These are phyloP conservation scores for Quaeritorhiza haematococci DNA, from an alignment of 371 early-diverging fungal species.

Conservation along the genomic window DNA sequence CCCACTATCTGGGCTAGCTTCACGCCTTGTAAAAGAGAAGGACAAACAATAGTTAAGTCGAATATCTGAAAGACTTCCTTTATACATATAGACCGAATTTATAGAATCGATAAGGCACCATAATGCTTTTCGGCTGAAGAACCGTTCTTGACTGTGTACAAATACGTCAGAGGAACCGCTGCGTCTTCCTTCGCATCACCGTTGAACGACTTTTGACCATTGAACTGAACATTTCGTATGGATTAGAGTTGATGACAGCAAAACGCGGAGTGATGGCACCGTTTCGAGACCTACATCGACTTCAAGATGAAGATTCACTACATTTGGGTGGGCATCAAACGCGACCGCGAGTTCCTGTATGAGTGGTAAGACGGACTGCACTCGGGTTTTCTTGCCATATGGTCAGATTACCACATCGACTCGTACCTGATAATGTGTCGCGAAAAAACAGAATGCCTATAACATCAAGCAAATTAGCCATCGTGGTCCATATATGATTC, in stretches of 20 bases:
- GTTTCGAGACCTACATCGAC: neutral
- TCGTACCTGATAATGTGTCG: constrained; percentile 67
- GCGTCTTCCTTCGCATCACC: neutral
- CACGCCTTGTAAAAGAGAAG: no score
- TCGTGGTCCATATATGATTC: no score
- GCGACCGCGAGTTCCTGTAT: neutral
- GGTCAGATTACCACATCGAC: no score
- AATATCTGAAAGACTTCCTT: neutral
- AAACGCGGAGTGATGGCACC: neutral
- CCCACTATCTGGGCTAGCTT: neutral
- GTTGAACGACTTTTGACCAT: neutral
- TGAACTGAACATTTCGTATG: neutral
- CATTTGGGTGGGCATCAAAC: constrained; percentile 1
- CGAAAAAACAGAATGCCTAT: constrained; percentile 61
- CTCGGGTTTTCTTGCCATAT: no score
- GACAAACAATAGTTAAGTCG: no score
- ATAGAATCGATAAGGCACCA: constrained; percentile 1
- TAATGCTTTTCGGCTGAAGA: neutral
- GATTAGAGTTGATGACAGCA: neutral
- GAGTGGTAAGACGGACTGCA: no score
- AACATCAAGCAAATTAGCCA: no score
- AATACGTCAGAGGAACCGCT: neutral
- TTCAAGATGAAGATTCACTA: constrained; percentile 3
- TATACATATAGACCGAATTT: neutral
- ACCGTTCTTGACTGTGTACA: neutral